Base-by-base conservation (phyloP, 345 rosid genomes). In the Brassica rapa region DNA sequence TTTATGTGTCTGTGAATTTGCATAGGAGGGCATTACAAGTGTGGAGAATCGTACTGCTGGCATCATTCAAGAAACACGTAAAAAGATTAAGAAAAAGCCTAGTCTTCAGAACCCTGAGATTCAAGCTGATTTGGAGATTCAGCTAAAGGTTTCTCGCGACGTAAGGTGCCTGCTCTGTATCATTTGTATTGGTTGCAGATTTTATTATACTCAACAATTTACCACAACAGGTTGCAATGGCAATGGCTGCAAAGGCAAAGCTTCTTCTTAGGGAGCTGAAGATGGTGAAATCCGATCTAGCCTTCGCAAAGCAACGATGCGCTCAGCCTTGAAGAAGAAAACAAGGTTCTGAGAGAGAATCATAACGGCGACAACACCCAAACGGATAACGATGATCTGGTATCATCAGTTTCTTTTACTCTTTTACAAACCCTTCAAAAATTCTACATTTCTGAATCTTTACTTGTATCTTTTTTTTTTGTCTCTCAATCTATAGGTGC, bases 181-280 rank as follows among this genome's bases (percentile, higher is more conserved):
- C 80, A 81, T 75, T 70, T 62, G 0, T n/a, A 43, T 43, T 12
- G 15, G 53, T 43, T 43, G 6, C n/a, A 11, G 25, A 12, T 16
- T 33, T 8, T 53, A 8, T 16, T 6, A 53, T 16, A 53, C 3
- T 15, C 14, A 10, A 41, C 49, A 27, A 27, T 27, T 27, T 27
- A 27, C 74, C 53, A 71, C n/a, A 43, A 81, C 89, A 94, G 98
- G 97, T 94, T 84, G 99, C 98, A 63, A 92, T 93, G 97, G 98
- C 99, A 75, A 94, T 91, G 89, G 98, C 98, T 81, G 97, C 98
- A 14, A 94, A 94, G 84, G 95, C 99, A 81, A 94, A 94, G 83
- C 91, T 94, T 60, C 95, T 94, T 66, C 96, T 93, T 69, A 89
- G 99, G 56, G 99, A 94, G 86, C 79, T 89, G 74, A 94, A 94